Conservation (phyloP, 257 asterid species). For the Solanum bulbocastanum region DNA sequence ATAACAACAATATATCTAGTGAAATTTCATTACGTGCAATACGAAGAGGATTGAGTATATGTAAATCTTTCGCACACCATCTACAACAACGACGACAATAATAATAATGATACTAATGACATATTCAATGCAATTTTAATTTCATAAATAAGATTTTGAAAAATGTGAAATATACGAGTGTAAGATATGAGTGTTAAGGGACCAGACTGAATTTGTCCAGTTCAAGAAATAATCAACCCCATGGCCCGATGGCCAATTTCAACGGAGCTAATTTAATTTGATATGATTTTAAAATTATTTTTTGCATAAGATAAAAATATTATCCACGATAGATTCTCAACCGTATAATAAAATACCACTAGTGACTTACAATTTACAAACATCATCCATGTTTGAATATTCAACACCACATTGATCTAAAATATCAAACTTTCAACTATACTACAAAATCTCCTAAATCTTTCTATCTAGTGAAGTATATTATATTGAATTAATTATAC, state of each 20-base stretch:
- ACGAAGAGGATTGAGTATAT: no score
- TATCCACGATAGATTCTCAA: no score
- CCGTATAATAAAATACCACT: no score
- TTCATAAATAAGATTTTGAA: no score
- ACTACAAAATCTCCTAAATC: not conserved
- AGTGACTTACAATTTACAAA: not conserved
- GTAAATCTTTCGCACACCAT: no score
- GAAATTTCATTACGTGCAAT: fast-evolving
- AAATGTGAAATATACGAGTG: fast-evolving
- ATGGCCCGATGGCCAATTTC: not conserved
- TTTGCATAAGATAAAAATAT: no score
- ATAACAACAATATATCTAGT: no score
- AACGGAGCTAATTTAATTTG: fast-evolving
- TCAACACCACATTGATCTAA: not conserved
- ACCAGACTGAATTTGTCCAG: not conserved
- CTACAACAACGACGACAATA: no score
- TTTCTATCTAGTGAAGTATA: not conserved
- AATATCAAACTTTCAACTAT: no score
- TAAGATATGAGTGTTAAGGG: no score
- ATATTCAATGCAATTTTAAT: no score
- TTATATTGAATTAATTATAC: not conserved
- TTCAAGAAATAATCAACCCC: not conserved
- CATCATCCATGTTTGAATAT: not conserved
- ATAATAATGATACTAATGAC: no score
- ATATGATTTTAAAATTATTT: fast-evolving